A percentile compares a stretch with the other conserved stretches of the same genome.
These are phyloP conservation scores for Epichloe typhina DNA, from an alignment of 2,329 filamentous ascomycete species.

Conservation along the genomic window DNA sequence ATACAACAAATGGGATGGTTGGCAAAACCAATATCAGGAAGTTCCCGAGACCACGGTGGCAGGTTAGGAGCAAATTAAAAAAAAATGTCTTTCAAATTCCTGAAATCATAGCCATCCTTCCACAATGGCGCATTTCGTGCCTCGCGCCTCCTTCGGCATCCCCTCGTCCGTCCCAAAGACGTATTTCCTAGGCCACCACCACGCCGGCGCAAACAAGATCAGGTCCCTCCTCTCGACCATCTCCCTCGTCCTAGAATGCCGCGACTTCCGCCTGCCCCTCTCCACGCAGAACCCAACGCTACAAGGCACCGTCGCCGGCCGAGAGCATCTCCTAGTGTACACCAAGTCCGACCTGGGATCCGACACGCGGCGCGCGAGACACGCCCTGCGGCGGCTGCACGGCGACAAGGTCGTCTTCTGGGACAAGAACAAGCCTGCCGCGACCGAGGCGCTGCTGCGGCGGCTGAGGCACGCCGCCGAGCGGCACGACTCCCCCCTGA, in stretches of 20 bases:
- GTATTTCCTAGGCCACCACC: conserved; percentile 92
- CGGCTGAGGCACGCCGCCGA: conserved; percentile 20
- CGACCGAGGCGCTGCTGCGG: conserved; percentile 26
- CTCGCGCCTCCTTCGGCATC: conserved; percentile 59
- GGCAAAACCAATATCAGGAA: background rate
- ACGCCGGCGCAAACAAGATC: conserved; percentile 69
- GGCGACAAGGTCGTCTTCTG: conserved; percentile 30
- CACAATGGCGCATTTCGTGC: conserved; percentile 44
- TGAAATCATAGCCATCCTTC: background rate
- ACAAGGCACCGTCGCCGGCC: conserved; percentile 60
- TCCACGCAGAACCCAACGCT: conserved; percentile 85
- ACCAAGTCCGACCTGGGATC: conserved; percentile 71
- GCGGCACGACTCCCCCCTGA: conserved; percentile 44
- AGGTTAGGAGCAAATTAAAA: background rate
- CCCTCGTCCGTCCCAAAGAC: conserved; percentile 68
- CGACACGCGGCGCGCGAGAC: conserved; percentile 17
- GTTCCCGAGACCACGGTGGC: no score
- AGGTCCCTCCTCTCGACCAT: conserved; percentile 66
- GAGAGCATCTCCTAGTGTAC: conserved; percentile 71
- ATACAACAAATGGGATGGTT: no score
- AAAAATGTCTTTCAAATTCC: background rate
- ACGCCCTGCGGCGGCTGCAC: conserved; percentile 20
- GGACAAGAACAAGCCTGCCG: conserved; percentile 21
- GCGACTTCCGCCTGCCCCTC: conserved; percentile 81
- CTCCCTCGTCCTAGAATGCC: conserved; percentile 84